Percentiles rank a stretch among this genome's conserved stretches.
These are phyloP conservation scores for Hygrocybe coccinea DNA, from an alignment of 768 basidiomycete genomes.

Conservation along the genomic window DNA sequence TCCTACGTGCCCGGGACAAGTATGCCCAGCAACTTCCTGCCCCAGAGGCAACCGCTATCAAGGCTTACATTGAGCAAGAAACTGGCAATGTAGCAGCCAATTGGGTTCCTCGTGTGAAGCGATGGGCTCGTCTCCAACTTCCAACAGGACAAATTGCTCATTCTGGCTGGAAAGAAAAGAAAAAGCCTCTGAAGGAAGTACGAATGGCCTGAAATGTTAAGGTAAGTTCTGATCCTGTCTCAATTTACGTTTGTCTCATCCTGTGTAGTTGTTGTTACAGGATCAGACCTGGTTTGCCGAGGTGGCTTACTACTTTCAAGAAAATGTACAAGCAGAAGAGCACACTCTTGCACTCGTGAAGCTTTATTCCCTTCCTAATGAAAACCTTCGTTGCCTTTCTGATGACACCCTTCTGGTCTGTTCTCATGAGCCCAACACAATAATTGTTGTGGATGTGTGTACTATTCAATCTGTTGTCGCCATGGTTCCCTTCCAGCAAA, in stretches of 20 bases:
- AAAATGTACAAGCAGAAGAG: no score
- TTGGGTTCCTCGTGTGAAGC: background rate
- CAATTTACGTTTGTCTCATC: background rate
- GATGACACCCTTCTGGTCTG: constrained; percentile 6
- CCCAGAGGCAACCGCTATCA: background rate
- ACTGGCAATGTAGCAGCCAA: constrained; percentile 3
- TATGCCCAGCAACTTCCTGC: background rate
- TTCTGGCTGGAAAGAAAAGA: constrained; percentile 19
- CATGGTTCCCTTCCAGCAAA: constrained; percentile 12
- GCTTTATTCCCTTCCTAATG: background rate
- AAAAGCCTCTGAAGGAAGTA: constrained; percentile 1
- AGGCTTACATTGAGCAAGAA: constrained; percentile 1
- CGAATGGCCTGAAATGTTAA: constrained; percentile 5
- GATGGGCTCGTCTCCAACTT: constrained; percentile 21
- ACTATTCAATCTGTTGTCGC: constrained; percentile 9
- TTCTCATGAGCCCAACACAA: background rate
- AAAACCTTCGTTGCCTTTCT: constrained; percentile 8
- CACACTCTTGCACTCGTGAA: background rate
- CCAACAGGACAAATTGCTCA: constrained; percentile 23
- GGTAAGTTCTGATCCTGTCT: background rate
- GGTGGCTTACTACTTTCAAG: no score
- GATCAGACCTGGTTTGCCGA: background rate
- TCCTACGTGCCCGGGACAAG: constrained; percentile 5
- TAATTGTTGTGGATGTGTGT: constrained; percentile 11
- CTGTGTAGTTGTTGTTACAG: background rate